Conservation (phyloP, 805 yeast species). For the Myxozyma vanderwaltii region DNA sequence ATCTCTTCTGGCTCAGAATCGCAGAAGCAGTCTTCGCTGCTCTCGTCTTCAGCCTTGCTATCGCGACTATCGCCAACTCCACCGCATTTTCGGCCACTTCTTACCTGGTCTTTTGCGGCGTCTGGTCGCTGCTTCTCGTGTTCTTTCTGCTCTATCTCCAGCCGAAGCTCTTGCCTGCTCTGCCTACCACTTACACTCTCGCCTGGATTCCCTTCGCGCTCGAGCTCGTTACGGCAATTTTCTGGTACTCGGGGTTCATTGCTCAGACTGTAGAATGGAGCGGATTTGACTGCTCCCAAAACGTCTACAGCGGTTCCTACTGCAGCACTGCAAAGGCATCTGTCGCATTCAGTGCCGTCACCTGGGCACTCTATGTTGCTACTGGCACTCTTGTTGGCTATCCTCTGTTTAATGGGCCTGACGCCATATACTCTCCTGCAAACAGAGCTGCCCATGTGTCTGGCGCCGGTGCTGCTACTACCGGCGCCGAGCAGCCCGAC, state of each 20-base stretch:
- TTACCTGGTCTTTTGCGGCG: conserved; percentile 13
- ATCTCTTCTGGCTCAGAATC: no score
- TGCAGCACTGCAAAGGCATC: conserved; percentile 33
- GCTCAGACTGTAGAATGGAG: neutral
- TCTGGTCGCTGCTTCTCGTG: conserved; percentile 11
- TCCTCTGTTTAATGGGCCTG: conserved; percentile 1
- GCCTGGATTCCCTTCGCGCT: conserved; percentile 15
- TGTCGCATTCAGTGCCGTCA: conserved; percentile 30
- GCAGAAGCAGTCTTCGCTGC: conserved; percentile 5
- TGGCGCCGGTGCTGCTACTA: neutral
- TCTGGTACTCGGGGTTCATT: conserved; percentile 24
- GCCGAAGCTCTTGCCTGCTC: neutral
- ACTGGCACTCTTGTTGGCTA: conserved; percentile 9
- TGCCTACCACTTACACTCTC: neutral
- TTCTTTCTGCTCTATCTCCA: conserved; percentile 6
- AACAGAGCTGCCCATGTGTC: neutral
- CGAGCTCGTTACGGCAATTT: conserved; percentile 12
- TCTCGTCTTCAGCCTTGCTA: conserved; percentile 18
- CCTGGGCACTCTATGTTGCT: conserved; percentile 20
- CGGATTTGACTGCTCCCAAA: neutral
- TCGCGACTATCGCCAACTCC: conserved; percentile 2
- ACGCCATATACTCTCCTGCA: neutral
- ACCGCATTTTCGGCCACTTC: neutral
- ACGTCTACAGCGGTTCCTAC: neutral
- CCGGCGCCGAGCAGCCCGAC: no score